Conservation (phyloP, 805 yeast genomes). For the Myxozyma geophila region DNA sequence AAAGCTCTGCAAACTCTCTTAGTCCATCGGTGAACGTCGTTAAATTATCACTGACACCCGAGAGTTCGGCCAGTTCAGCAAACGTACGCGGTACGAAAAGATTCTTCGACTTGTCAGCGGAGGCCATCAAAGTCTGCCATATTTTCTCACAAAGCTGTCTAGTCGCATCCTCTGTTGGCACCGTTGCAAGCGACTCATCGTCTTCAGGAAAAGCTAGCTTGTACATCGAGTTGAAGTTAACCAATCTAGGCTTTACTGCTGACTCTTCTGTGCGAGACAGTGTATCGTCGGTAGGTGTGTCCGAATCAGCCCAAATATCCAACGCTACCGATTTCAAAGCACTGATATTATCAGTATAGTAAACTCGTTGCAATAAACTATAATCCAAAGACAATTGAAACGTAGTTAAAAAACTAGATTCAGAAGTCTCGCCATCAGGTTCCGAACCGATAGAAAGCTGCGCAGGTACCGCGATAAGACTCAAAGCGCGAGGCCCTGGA, state of each 20-base stretch:
- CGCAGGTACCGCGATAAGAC: conserved; percentile 5
- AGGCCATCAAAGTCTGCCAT: neutral
- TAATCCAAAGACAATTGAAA: conserved; percentile 15
- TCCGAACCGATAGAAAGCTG: conserved; percentile 1
- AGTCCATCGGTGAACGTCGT: neutral
- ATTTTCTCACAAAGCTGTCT: neutral
- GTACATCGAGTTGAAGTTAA: conserved; percentile 27
- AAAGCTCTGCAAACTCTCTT: neutral
- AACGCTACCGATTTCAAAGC: conserved; percentile 10
- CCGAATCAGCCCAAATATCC: conserved; percentile 8
- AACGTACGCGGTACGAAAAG: neutral
- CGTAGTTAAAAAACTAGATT: conserved; percentile 23
- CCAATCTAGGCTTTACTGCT: conserved; percentile 20
- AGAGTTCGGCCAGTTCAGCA: conserved; percentile 3
- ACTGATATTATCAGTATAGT: neutral
- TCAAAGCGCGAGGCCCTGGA: conserved; percentile 11
- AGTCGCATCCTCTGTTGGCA: neutral
- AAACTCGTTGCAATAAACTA: conserved; percentile 17
- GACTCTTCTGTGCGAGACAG: conserved; percentile 14
- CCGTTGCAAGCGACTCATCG: conserved; percentile 17
- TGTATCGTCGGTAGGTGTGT: neutral
- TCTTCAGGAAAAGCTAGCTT: conserved; percentile 17
- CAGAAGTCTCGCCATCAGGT: neutral
- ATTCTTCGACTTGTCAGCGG: too few species aligned
- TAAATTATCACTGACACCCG: conserved; percentile 16